These are phyloP conservation scores for Taphrina wiesneri DNA, from an alignment of 1,139 yeast species.

Conservation along the genomic window DNA sequence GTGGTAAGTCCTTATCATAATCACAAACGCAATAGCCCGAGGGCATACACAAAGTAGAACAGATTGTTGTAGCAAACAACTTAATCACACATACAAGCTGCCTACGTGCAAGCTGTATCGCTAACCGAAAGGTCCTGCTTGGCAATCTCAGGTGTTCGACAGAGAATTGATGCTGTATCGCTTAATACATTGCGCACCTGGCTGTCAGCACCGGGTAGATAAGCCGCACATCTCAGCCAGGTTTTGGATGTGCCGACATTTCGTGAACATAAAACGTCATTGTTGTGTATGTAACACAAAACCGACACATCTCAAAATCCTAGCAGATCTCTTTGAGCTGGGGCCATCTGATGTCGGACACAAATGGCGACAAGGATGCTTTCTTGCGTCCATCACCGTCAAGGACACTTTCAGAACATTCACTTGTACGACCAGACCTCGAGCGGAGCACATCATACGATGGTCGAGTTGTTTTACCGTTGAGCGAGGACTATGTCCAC, in stretches of 20 bases:
- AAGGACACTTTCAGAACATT: neutral
- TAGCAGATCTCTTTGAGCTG: too few relatives aligned
- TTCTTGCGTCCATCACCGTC: neutral
- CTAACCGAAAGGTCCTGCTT: too few relatives aligned
- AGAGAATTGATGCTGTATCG: too few relatives aligned
- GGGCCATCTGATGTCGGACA: too few relatives aligned
- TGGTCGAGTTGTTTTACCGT: constrained; percentile 27
- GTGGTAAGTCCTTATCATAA: neutral
- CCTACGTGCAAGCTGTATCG: too few relatives aligned
- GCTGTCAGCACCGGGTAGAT: neutral
- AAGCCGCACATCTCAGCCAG: neutral
- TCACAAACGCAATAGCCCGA: neutral
- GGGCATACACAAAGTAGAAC: neutral
- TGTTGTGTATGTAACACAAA: too few relatives aligned
- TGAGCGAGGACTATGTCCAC: constrained; percentile 22
- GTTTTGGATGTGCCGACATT: neutral
- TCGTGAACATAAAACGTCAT: neutral
- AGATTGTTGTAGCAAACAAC: neutral
- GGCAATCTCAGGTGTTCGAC: too few relatives aligned
- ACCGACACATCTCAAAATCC: too few relatives aligned
- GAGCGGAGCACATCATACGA: constrained; percentile 14
- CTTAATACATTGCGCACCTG: too few relatives aligned
- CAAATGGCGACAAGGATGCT: neutral
- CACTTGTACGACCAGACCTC: constrained; percentile 7
- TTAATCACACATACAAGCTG: neutral